phyloP scores from a whole-genome alignment of 495 filamentous ascomycete genomes.

The Penicillium mononematosum region DNA sequence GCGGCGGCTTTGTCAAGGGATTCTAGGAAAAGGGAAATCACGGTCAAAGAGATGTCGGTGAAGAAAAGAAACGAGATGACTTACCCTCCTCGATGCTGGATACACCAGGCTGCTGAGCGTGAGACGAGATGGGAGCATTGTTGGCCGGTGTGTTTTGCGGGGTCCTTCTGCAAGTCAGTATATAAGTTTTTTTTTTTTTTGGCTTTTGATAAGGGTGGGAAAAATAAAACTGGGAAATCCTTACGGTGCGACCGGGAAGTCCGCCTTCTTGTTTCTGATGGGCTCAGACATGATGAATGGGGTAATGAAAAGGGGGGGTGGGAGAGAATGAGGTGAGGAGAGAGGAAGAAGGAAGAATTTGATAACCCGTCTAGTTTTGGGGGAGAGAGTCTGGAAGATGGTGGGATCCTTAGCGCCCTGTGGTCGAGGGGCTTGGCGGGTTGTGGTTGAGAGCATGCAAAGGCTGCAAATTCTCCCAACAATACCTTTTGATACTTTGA shows the following conservation, averaged over 20 bases:
- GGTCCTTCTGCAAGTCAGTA: slow-evolving; percentile 57
- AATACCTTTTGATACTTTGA: slow-evolving; percentile 14
- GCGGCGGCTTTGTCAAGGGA: slow-evolving; percentile 82
- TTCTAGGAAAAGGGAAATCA: slow-evolving; percentile 54
- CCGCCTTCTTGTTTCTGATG: slow-evolving; percentile 85
- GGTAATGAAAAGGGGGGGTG: slow-evolving; percentile 6
- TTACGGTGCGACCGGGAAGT: slow-evolving; percentile 81
- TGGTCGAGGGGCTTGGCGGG: slow-evolving; percentile 50
- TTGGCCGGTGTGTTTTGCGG: slow-evolving; percentile 94
- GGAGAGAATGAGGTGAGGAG: slow-evolving; percentile 15
- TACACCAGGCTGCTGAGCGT: slow-evolving; percentile 92
- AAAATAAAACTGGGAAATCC: slow-evolving; percentile 34
- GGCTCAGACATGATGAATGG: slow-evolving; percentile 74
- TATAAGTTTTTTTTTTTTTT: slow-evolving; percentile 22
- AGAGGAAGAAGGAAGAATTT: slow-evolving; percentile 38
- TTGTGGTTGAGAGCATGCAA: slow-evolving; percentile 39
- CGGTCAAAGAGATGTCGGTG: slow-evolving; percentile 15
- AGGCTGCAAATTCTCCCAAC: slow-evolving; percentile 35
- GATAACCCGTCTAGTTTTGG: slow-evolving; percentile 46
- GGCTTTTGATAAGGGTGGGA: slow-evolving; percentile 20
- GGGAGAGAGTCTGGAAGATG: slow-evolving; percentile 44
- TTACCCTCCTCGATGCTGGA: slow-evolving; percentile 96
- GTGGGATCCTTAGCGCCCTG: slow-evolving; percentile 50
- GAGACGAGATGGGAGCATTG: slow-evolving; percentile 95
- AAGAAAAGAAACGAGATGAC: slow-evolving; percentile 30